Conservation (phyloP, 495 filamentous ascomycete species). For the Letharia columbiana region DNA sequence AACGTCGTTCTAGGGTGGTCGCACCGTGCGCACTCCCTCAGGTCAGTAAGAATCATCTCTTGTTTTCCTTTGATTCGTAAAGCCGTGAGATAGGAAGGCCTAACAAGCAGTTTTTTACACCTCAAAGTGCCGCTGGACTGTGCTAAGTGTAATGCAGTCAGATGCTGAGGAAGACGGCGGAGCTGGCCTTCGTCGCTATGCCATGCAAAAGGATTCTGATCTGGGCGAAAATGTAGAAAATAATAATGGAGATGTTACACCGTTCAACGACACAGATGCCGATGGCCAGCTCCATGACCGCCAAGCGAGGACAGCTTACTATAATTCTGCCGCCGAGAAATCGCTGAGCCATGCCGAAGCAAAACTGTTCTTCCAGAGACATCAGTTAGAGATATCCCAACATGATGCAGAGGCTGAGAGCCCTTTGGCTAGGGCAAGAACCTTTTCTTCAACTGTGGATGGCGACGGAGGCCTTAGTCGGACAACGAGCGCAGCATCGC, state of each 20-base stretch:
- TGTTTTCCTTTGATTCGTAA: background rate
- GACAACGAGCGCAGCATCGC: conserved; percentile 27
- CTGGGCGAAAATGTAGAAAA: background rate
- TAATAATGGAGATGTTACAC: conserved; percentile 1
- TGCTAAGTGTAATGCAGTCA: conserved; percentile 3
- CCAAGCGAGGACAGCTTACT: conserved; percentile 60
- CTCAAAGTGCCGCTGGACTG: background rate
- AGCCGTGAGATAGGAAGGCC: background rate
- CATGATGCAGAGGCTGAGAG: conserved; percentile 43
- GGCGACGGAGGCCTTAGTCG: conserved; percentile 23
- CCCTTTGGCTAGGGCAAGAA: conserved; percentile 38
- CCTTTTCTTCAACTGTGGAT: conserved; percentile 28
- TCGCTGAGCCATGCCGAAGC: conserved; percentile 84
- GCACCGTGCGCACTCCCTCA: background rate
- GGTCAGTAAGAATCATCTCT: background rate
- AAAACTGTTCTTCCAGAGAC: conserved; percentile 89
- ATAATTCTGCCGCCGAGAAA: conserved; percentile 82
- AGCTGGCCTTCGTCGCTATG: background rate
- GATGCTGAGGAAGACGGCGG: conserved; percentile 8
- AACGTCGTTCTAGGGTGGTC: no score
- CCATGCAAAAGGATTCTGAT: background rate
- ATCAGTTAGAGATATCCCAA: conserved; percentile 54
- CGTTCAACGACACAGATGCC: conserved; percentile 24
- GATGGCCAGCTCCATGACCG: conserved; percentile 20
- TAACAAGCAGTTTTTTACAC: background rate